These are phyloP conservation scores for Penicillium ucsense DNA, from an alignment of 495 filamentous ascomycete genomes.

Conservation along the genomic window DNA sequence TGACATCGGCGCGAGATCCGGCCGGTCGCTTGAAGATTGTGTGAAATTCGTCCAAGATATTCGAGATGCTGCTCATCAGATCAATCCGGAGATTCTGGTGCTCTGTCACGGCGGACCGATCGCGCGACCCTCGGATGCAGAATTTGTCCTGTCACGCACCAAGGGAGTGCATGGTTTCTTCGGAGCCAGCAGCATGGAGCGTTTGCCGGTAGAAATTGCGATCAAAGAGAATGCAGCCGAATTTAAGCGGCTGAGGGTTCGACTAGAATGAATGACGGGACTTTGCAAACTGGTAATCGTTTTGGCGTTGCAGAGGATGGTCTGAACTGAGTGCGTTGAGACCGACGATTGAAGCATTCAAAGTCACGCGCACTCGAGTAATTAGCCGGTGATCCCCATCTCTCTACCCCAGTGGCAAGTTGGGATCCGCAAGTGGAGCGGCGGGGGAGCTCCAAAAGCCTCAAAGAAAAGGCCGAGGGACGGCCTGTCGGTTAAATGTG, in stretches of 20 bases:
- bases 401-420: slow-evolving; percentile 14
- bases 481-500: slow-evolving; percentile 14
- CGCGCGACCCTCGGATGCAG: slow-evolving; percentile 50
- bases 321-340: too few species aligned
- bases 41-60: slow-evolving; percentile 51
- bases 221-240: slow-evolving; percentile 49
- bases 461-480: slow-evolving; percentile 1
- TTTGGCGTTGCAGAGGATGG: too few species aligned
- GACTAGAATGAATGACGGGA: slow-evolving; percentile 1
- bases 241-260: slow-evolving; percentile 45
- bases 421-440: slow-evolving; percentile 15
- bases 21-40: slow-evolving; percentile 52
- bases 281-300: not conserved
- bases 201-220: slow-evolving; percentile 58
- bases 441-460: slow-evolving; percentile 2
- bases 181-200: slow-evolving; percentile 62
- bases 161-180: slow-evolving; percentile 60
- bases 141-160: slow-evolving; percentile 48
- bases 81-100: slow-evolving; percentile 51
- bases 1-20: slow-evolving; percentile 50
- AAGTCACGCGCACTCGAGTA: not conserved
- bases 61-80: slow-evolving; percentile 44
- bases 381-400: slow-evolving; percentile 11
- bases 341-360: not conserved
- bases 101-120: slow-evolving; percentile 64